Conservation (phyloP, 1,284 basidiomycete species). For the Phellopilus nigrolimitatus region DNA sequence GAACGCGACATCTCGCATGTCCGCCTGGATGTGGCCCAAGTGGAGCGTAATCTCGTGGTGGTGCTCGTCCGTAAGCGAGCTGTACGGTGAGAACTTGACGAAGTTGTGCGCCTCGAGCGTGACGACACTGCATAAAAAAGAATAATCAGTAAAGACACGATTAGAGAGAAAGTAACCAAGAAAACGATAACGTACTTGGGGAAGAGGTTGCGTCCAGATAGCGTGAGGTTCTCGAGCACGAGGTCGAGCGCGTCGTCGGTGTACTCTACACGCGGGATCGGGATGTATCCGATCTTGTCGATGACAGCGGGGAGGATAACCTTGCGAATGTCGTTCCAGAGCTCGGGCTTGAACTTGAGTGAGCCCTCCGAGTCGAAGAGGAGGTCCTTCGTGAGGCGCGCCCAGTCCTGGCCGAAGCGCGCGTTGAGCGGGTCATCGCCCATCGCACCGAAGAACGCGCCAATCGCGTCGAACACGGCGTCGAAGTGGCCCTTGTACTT, state of each 20-base stretch:
- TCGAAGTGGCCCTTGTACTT: conserved; percentile 88
- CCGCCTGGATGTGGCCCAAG: conserved; percentile 87
- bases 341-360: conserved; percentile 80
- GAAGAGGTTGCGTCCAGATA: conserved; percentile 42
- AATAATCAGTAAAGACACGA: conserved; percentile 15
- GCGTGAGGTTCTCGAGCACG: conserved; percentile 55
- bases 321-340: conserved; percentile 32
- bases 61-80: conserved; percentile 52
- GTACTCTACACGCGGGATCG: conserved; percentile 50
- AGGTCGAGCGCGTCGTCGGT: conserved; percentile 43
- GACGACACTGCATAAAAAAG: conserved; percentile 44
- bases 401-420: conserved; percentile 80
- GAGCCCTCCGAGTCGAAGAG: conserved; percentile 76
- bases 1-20: conserved; percentile 89
- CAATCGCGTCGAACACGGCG: conserved; percentile 65
- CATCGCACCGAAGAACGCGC: conserved; percentile 79
- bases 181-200: conserved; percentile 27
- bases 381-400: conserved; percentile 77
- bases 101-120: conserved; percentile 80
- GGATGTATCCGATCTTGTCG: conserved; percentile 43
- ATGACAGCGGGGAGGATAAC: conserved; percentile 50
- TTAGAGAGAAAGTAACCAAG: not conserved
- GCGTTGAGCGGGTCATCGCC: conserved; percentile 81
- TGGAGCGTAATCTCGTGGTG: conserved; percentile 70
- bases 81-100: conserved; percentile 79